Conservation (phyloP, 1,139 yeast species). For the Saccharomyces hybrid region DNA sequence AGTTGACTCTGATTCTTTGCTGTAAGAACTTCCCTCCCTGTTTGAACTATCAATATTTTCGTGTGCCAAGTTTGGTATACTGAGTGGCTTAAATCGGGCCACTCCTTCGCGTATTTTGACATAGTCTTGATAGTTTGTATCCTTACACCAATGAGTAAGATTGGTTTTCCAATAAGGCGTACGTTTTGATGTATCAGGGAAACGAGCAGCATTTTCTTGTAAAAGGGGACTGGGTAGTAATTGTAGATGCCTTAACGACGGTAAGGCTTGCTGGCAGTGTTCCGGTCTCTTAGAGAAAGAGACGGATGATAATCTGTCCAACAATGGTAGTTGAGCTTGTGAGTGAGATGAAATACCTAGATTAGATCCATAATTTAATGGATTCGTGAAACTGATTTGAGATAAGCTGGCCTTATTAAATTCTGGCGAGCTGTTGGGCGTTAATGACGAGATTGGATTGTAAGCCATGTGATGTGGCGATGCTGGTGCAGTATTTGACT, state of each 20-base stretch:
- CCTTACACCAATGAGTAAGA: slow-evolving; percentile 29
- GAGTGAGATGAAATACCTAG: not conserved
- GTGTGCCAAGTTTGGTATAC: not conserved
- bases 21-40: not conserved
- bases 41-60: slow-evolving; percentile 4
- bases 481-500: slow-evolving; percentile 28
- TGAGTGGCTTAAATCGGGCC: slow-evolving; percentile 11
- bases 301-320: not conserved
- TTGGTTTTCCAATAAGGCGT: slow-evolving; percentile 29
- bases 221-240: slow-evolving; percentile 26
- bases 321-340: not conserved
- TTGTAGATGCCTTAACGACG: slow-evolving; percentile 28
- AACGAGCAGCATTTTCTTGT: slow-evolving; percentile 26
- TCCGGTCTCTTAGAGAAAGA: not conserved
- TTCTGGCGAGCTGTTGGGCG: slow-evolving; percentile 23
- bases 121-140: slow-evolving; percentile 26
- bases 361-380: not conserved
- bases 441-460: slow-evolving; percentile 9
- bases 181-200: slow-evolving; percentile 30
- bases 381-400: not conserved
- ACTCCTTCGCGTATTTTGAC: slow-evolving; percentile 22
- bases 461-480: slow-evolving; percentile 19
- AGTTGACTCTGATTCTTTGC: not conserved
- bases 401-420: slow-evolving; percentile 10
- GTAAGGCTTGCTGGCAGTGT: slow-evolving; percentile 14